Base-by-base conservation (phyloP, 306 rosid species). In the Mucuna pruriens region DNA sequence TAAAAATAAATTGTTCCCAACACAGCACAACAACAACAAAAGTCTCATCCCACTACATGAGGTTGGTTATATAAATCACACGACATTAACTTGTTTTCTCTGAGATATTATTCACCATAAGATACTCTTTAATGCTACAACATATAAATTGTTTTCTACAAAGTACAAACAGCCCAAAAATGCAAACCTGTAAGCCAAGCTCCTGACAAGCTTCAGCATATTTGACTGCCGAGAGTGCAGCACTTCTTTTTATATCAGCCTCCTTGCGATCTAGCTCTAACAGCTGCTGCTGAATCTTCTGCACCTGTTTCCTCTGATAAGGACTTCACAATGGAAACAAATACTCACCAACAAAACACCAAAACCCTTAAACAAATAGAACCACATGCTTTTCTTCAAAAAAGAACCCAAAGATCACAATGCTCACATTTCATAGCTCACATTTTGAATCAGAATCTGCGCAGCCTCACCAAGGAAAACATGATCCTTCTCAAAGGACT, bases 181-280 rank as follows among this genome's bases (percentile, higher is more conserved):
- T 38, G 48, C 81, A 80, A 51, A 95, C 98, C 98, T 95, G 92
- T 86, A 95, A 88, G 26, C 98, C 95, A 82, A 94, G 98, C 88
- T 95, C 97, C 85, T 91, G 98, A 77, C 99, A 95, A 84, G 99
- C 98, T 90, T 95, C 99, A 29, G 70, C 86, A 74, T 93, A 95
- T 84, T 87, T 95, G 52, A 86, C 81, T 26, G 94, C 98, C 9
- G 96, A 95, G 36, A 91, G 87, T 46, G 96, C 88, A 9, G 97
- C 92, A 70, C 84, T 91, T 89, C 98, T 89, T 90, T 90, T 93
- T 74, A 89, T 86, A 86, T 95, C 99, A 82, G 92, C 85, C 85
- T 95, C 99, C 85, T 93, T 95, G 66, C 97, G 99, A 72, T 95
- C 99, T 39, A 95, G 85, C 68, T 95, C 98, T n/a, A 84, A 83